These are phyloP conservation scores for Prinsepia uniflora DNA, from an alignment of 306 rosid genomes.

Conservation along the genomic window DNA sequence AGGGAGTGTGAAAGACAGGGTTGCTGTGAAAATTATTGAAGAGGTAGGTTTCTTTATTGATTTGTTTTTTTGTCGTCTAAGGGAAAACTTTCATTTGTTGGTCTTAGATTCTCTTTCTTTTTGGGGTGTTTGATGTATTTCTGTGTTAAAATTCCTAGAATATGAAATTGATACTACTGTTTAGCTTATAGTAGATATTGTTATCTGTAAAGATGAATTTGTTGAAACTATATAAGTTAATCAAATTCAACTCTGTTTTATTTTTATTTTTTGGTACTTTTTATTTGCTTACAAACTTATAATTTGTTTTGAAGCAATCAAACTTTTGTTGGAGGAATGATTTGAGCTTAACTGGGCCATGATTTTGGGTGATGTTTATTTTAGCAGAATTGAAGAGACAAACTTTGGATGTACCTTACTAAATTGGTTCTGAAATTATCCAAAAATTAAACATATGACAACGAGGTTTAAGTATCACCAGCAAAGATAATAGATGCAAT, in stretches of 20 bases:
- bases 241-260: not conserved
- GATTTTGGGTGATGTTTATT: not conserved
- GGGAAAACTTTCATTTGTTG: not conserved
- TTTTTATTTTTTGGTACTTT: too few relatives aligned
- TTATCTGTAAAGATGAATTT: not conserved
- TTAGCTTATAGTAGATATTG: not conserved
- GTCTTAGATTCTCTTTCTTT: not conserved
- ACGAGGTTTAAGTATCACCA: not conserved
- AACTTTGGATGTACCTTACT: not conserved
- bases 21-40: conserved; percentile 73
- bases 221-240: not conserved
- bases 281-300: not conserved
- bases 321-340: not conserved
- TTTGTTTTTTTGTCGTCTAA: not conserved
- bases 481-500: not conserved
- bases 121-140: not conserved
- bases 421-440: not conserved
- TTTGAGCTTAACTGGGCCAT: not conserved
- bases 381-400: not conserved
- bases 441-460: not conserved
- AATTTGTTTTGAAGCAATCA: not conserved
- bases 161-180: not conserved
- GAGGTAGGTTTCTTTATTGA: conserved; percentile 45
- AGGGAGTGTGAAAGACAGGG: conserved; percentile 93
- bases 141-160: not conserved